Conservation (phyloP, 768 basidiomycete genomes). For the Tremella yokohamensis region DNA sequence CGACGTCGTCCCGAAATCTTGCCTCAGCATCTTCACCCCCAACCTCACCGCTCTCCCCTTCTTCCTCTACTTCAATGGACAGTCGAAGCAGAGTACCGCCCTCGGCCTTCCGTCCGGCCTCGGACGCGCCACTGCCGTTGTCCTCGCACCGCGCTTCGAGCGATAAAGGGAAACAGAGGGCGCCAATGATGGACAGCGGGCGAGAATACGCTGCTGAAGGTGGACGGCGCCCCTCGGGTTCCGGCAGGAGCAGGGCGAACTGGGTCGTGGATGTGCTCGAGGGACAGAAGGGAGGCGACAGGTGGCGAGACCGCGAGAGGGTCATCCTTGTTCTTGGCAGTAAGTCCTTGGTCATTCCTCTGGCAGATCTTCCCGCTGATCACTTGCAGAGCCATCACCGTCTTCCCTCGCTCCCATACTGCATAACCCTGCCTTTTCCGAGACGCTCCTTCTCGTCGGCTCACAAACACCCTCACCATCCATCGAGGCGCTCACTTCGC, state of each 20-base stretch:
- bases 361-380: not conserved
- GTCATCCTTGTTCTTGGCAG: slow-evolving; percentile 32
- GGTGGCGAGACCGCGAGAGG: slow-evolving; percentile 19
- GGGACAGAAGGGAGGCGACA: slow-evolving; percentile 16
- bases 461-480: slow-evolving; percentile 16
- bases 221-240: not conserved
- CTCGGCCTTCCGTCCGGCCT: too few relatives aligned
- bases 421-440: slow-evolving; percentile 25
- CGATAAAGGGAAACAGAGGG: too few relatives aligned
- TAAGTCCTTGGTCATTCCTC: slow-evolving; percentile 11
- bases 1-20: too few relatives aligned
- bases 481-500: slow-evolving; percentile 24
- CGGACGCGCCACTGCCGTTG: too few relatives aligned
- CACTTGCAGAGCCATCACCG: slow-evolving; percentile 18
- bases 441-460: slow-evolving; percentile 31
- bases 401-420: slow-evolving; percentile 29
- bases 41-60: too few relatives aligned
- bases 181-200: too few relatives aligned
- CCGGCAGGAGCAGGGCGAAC: slow-evolving; percentile 10
- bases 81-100: too few relatives aligned
- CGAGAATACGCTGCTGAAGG: too few relatives aligned
- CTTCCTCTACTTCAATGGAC: too few relatives aligned
- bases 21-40: too few relatives aligned
- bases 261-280: slow-evolving; percentile 30
- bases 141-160: too few relatives aligned